Base-by-base conservation (phyloP, 306 rosid genomes). In the Pterocarpus macrocarpus region DNA sequence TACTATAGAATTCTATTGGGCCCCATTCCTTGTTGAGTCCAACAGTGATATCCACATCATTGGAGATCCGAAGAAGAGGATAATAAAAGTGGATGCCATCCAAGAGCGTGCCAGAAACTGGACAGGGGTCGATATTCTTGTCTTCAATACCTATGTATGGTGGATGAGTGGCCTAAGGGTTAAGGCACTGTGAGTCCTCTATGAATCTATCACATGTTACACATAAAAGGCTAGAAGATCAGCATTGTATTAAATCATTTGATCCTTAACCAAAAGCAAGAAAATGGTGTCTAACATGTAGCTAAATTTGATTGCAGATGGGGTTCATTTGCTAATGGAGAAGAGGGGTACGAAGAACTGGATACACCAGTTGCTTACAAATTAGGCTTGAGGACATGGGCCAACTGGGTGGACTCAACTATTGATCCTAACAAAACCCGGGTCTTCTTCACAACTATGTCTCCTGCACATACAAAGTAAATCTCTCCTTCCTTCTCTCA, bases 251-350 rank as follows among this genome's bases (percentile, higher is more conserved):
- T 30, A 49, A 64, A 32, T 2, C 43, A 68, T 78, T 56, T 56
- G 69, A 32, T 78, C 12, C 67, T 28, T 56, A 64, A 64, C 28
- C 39, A 35, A 28, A 83, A 22, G 34, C 12, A 64, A 11, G 49
- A 22, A 56, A 76, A 33, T 28, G 49, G 2, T 73, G 71, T 45
- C 22, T 45, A 34, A 81, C 39, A 14, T 38, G 1, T 9, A 38
- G 63, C 34, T 50, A 50, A 47, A 47, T 1, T 55, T n/a, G 1
- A 70, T 71, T 79, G 83, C 94, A 95, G 99, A 68, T 95, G 98
- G 98, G 99, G 99, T 59, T 87, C 94, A 16, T 95, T 95, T 85
- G 72, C 78, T n/a, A 95, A 95, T 77, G 98, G 99, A 5, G 92
- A 88, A 86, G 91, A 88, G 87, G 99, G 99, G 17, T 86, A 85